Percentiles rank a stretch among this genome's conserved stretches.
phyloP scores from a whole-genome alignment of 768 basidiomycete species.

The Amanita muscaria region DNA sequence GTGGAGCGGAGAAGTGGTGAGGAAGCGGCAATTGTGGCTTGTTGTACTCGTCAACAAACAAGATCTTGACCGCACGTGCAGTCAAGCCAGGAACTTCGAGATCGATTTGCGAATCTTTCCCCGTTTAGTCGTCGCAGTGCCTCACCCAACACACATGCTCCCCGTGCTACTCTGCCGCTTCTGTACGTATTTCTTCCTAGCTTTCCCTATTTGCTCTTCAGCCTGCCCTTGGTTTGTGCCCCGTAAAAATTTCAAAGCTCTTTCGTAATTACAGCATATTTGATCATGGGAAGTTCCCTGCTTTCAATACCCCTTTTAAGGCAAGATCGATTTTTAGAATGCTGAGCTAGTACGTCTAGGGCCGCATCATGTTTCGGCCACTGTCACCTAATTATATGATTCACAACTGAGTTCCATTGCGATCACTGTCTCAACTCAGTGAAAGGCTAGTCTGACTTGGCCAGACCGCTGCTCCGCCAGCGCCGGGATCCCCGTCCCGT shows the following conservation, averaged over 20 bases:
- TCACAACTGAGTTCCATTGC: no score
- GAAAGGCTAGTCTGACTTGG: not conserved
- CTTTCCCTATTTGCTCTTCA: slow-evolving; percentile 3
- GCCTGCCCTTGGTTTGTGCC: not conserved
- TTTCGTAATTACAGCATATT: no score
- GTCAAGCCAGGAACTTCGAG: slow-evolving; percentile 12
- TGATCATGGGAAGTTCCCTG: not conserved
- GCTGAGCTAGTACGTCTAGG: not conserved
- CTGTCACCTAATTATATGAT: not conserved
- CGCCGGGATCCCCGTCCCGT: no score
- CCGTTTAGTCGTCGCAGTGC: slow-evolving; percentile 15
- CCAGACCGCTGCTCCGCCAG: no score
- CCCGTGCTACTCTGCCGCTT: not conserved
- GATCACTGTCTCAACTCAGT: not conserved
- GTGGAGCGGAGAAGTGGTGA: slow-evolving; percentile 45
- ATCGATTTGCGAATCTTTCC: slow-evolving; percentile 35
- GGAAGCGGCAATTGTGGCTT: slow-evolving; percentile 37
- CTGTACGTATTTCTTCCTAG: slow-evolving; percentile 1
- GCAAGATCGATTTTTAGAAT: not conserved
- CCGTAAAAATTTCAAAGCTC: no score
- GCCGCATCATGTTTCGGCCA: slow-evolving; percentile 6
- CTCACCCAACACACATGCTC: slow-evolving; percentile 9
- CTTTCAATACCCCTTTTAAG: not conserved
- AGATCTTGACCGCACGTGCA: slow-evolving; percentile 37
- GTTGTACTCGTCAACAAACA: slow-evolving; percentile 48